Evolutionary conservation across 2,329 filamentous ascomycete genomes (phyloP).

Genomic region (Fusarium armeniacum): DNA sequence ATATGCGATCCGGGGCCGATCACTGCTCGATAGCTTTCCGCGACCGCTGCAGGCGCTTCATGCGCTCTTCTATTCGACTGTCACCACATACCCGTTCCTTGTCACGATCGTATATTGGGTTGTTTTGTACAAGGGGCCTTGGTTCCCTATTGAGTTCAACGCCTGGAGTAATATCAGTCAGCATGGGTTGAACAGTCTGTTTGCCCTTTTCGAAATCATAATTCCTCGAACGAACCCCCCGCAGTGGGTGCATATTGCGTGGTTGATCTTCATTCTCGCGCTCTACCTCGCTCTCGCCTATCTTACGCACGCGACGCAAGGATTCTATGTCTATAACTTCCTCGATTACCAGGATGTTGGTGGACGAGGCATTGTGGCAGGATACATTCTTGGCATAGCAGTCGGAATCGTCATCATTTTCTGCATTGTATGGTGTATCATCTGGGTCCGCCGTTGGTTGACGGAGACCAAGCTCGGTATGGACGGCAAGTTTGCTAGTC

Average conservation of each 20-base stretch:
- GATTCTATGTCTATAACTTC: constrained; percentile 84
- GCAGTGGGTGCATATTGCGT: constrained; percentile 73
- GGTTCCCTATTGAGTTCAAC: constrained; percentile 65
- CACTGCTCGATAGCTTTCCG: constrained; percentile 72
- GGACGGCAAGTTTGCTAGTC: constrained; percentile 59
- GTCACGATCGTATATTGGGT: constrained; percentile 81
- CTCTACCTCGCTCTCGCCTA: constrained; percentile 82
- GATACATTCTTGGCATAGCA: constrained; percentile 73
- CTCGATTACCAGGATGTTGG: constrained; percentile 73
- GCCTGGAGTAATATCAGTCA: constrained; percentile 78
- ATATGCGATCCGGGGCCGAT: constrained; percentile 69
- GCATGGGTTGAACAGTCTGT: constrained; percentile 80
- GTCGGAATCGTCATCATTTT: constrained; percentile 68
- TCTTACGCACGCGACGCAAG: constrained; percentile 76
- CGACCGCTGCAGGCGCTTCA: constrained; percentile 75
- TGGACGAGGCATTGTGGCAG: constrained; percentile 66
- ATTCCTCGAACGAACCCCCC: constrained; percentile 74
- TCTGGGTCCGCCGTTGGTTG: constrained; percentile 65
- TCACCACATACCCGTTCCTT: constrained; percentile 75
- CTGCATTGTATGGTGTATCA: constrained; percentile 62
- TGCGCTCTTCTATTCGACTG: constrained; percentile 72
- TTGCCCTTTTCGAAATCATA: constrained; percentile 81
- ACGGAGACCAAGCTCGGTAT: constrained; percentile 63
- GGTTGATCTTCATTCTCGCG: constrained; percentile 77
- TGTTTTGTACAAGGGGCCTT: constrained; percentile 66